A percentile compares a stretch with the other conserved stretches of the same genome.
Conservation (phyloP, 352 stramenopile genomes). For the Globisporangium uncinulatum region DNA sequence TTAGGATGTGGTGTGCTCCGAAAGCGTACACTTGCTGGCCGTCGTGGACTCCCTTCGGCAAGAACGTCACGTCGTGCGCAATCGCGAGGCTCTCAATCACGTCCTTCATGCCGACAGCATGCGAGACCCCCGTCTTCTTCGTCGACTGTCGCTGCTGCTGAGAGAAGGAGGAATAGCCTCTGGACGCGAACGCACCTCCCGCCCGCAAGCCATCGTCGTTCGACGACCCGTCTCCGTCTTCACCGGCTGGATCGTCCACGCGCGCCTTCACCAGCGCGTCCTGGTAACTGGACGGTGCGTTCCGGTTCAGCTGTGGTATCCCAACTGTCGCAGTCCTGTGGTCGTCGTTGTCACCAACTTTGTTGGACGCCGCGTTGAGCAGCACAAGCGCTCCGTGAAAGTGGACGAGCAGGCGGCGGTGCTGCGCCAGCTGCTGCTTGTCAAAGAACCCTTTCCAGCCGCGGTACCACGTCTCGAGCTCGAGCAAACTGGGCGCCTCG, state of each 20-base stretch:
- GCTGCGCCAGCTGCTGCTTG: constrained; percentile 41
- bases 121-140: constrained; percentile 16
- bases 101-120: constrained; percentile 70
- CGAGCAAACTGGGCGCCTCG: constrained; percentile 31
- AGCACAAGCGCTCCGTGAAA: constrained; percentile 75
- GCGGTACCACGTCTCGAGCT: constrained; percentile 80
- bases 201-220: constrained; percentile 10
- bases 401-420: constrained; percentile 65
- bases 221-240: constrained; percentile 14
- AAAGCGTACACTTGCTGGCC: constrained; percentile 80
- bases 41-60: constrained; percentile 69
- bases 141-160: constrained; percentile 1
- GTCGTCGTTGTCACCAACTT: constrained; percentile 1
- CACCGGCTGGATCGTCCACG: constrained; percentile 11
- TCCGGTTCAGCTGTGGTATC: constrained; percentile 48
- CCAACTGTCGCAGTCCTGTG: neutral
- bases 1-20: constrained; percentile 75
- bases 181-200: neutral
- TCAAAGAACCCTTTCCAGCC: constrained; percentile 84
- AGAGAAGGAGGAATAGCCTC: neutral
- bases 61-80: constrained; percentile 73
- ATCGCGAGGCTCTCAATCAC: constrained; percentile 81
- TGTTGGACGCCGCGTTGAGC: constrained; percentile 40
- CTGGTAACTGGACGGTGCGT: constrained; percentile 60
- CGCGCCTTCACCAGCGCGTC: constrained; percentile 58